Conservation (phyloP, 345 rosid species). For the Populus deltoides region DNA sequence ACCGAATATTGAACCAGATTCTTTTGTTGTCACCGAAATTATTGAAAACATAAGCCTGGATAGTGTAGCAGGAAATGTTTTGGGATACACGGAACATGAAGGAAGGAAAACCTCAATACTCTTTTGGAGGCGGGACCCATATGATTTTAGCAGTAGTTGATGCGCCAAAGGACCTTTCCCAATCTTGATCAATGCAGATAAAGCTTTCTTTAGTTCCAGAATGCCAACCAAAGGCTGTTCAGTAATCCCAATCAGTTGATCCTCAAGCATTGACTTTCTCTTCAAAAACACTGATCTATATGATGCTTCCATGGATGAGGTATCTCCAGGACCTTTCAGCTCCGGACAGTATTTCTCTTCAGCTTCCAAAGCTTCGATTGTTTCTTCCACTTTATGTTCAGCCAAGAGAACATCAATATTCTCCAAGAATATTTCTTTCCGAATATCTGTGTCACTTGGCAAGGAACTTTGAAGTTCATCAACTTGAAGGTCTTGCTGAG, state of each 20-base stretch:
- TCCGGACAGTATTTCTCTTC: constrained; percentile 66
- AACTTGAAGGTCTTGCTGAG: constrained; percentile 30
- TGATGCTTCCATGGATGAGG: constrained; percentile 39
- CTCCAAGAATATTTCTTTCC: constrained; percentile 47
- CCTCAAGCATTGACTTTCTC: constrained; percentile 70
- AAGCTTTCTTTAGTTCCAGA: constrained; percentile 54
- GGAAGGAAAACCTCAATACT: constrained; percentile 66
- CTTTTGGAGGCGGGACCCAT: constrained; percentile 53
- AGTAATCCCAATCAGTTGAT: constrained; percentile 59
- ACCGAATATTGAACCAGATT: constrained; percentile 72
- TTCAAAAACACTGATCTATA: constrained; percentile 55
- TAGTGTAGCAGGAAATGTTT: constrained; percentile 69
- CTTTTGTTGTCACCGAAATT: constrained; percentile 62
- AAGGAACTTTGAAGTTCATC: constrained; percentile 32
- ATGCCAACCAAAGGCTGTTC: constrained; percentile 58
- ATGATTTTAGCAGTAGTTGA: constrained; percentile 59
- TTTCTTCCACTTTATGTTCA: constrained; percentile 77
- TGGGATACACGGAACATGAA: constrained; percentile 67
- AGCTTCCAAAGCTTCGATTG: constrained; percentile 57
- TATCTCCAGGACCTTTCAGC: constrained; percentile 53
- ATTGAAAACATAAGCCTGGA: constrained; percentile 75
- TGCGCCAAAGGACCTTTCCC: constrained; percentile 90
- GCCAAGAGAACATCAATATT: constrained; percentile 80
- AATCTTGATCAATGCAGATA: constrained; percentile 60
- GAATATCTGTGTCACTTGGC: constrained; percentile 33